phyloP scores from a whole-genome alignment of 306 rosid genomes.

The Canavalia ensiformis region DNA sequence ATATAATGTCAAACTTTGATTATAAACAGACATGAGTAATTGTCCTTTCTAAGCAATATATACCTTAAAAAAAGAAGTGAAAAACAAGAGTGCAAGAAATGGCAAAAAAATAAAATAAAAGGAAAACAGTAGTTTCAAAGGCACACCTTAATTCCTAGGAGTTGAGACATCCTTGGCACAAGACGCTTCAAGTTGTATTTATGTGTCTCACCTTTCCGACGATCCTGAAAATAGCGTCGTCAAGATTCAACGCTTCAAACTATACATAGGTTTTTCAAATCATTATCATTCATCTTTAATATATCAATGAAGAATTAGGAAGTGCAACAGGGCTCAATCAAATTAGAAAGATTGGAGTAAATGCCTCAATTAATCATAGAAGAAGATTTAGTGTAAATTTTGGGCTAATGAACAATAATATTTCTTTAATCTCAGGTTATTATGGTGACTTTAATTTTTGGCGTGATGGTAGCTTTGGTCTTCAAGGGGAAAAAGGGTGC shows the following conservation, averaged over 20 bases:
- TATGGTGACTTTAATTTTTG: no score
- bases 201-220: slow-evolving; percentile 96
- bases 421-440: no score
- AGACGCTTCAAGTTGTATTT: slow-evolving; percentile 94
- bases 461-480: no score
- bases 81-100: background rate
- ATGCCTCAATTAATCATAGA: no score
- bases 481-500: no score
- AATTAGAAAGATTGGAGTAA: no score
- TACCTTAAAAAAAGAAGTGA: background rate
- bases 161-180: slow-evolving; percentile 88
- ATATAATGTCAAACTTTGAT: background rate
- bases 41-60: background rate
- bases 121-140: slow-evolving; percentile 1
- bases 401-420: no score
- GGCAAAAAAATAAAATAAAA: slow-evolving; percentile 8
- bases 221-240: slow-evolving; percentile 72
- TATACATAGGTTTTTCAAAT: background rate
- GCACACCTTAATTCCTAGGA: slow-evolving; percentile 74
- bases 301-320: no score
- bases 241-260: no score
- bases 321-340: no score
- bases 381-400: no score
- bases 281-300: background rate
- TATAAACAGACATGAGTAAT: background rate